Percentiles rank a stretch among this genome's conserved stretches.
Evolutionary conservation across 139 green algal genomes (phyloP).

Genomic region (Desmodesmus armatus): DNA sequence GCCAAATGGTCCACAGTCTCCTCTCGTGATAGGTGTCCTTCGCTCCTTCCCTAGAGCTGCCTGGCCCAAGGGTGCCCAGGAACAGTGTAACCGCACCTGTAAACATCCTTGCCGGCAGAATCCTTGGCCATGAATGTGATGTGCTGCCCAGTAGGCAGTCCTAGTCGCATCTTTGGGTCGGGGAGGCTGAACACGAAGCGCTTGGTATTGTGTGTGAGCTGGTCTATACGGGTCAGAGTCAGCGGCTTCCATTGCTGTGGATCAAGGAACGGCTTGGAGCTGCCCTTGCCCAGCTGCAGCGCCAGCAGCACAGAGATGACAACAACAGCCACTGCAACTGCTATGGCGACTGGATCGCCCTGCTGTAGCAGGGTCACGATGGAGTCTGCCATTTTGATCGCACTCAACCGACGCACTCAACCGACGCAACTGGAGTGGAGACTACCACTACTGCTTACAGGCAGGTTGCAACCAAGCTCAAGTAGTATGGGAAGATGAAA

Average conservation of each 20-base stretch:
- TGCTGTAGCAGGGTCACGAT: too few relatives aligned
- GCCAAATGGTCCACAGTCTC: too few relatives aligned
- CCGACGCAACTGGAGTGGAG: too few relatives aligned
- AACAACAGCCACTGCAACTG: background rate
- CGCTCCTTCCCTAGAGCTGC: too few relatives aligned
- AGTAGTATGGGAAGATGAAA: too few relatives aligned
- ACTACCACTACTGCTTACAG: too few relatives aligned
- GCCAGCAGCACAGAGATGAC: background rate
- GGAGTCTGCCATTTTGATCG: too few relatives aligned
- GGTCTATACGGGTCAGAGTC: slow-evolving; percentile 52
- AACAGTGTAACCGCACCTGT: slow-evolving; percentile 36
- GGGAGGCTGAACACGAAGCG: slow-evolving; percentile 78
- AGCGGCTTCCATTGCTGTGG: slow-evolving; percentile 62
- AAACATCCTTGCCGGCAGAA: slow-evolving; percentile 71
- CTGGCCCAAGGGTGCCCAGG: too few relatives aligned
- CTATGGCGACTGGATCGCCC: too few relatives aligned
- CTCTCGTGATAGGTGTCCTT: too few relatives aligned
- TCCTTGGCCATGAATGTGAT: slow-evolving; percentile 76
- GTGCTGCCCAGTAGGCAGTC: slow-evolving; percentile 88
- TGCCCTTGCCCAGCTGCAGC: background rate
- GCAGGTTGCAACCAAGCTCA: too few relatives aligned
- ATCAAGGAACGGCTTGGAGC: slow-evolving; percentile 65
- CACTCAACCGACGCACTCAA: too few relatives aligned
- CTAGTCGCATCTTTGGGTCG: slow-evolving; percentile 71
- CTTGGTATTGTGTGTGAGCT: slow-evolving; percentile 78